Evolutionary conservation across 305 asterid species (phyloP).

Genomic region (Fraxinus platypoda): DNA sequence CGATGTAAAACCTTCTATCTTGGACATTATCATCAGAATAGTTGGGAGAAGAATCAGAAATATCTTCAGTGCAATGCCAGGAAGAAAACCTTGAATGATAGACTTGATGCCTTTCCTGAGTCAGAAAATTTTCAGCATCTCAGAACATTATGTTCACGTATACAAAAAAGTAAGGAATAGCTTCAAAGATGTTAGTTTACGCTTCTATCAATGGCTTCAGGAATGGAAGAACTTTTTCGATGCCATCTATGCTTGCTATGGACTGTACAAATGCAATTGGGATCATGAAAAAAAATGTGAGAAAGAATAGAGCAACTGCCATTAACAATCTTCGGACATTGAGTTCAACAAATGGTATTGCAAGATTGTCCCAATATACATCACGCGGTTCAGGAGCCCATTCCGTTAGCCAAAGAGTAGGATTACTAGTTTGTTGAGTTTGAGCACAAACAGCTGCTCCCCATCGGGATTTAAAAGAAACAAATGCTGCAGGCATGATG

Average conservation of each 20-base stretch:
- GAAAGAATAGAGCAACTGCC: constrained; percentile 76
- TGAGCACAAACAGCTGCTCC: constrained; percentile 99
- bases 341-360: constrained; percentile 86
- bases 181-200: constrained; percentile 45
- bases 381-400: constrained; percentile 99
- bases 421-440: constrained; percentile 84
- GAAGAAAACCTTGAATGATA: constrained; percentile 91
- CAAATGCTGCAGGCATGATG: constrained; percentile 89
- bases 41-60: constrained; percentile 71
- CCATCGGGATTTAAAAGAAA: constrained; percentile 88
- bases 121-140: constrained; percentile 16
- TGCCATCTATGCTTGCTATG: constrained; percentile 81
- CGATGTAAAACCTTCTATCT: constrained; percentile 74
- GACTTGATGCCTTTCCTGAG: constrained; percentile 63
- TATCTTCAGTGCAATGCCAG: constrained; percentile 85
- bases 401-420: constrained; percentile 87
- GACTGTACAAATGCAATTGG: constrained; percentile 92
- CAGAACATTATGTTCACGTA: not conserved
- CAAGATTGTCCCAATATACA: constrained; percentile 87
- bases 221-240: constrained; percentile 74
- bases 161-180: constrained; percentile 2
- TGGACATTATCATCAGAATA: constrained; percentile 79
- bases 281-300: constrained; percentile 89
- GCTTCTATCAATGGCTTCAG: constrained; percentile 59
- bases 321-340: constrained; percentile 57